Evolutionary conservation across 1,284 basidiomycete genomes (phyloP), one percentile per base, ranked within the genome.

Genomic region (Prillingera fragicola): DNA sequence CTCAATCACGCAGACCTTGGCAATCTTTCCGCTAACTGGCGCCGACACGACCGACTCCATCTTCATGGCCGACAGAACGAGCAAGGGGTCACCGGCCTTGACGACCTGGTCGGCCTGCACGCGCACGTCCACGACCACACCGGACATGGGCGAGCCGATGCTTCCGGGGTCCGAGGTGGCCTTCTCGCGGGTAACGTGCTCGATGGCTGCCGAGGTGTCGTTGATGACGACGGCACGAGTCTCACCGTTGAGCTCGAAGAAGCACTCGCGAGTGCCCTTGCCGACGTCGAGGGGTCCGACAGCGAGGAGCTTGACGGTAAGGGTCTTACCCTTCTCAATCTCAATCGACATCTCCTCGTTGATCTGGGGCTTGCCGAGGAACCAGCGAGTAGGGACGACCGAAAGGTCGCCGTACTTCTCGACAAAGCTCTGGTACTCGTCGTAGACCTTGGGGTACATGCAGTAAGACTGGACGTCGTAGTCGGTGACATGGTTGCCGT

Each of bases 21-120:
- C 89, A 74, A 97, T 79, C 71, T 92, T 90, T 36, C 94, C 94
- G 43, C 87, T 88, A 35, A 96, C 91, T 26, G 94, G 91, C 19
- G 91, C 86, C 21, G 89, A 92, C 35, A 97, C 88, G 48, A 88
- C 83, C 53, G 87, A 90, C 76, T 98, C 94, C 89, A 95, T 92
- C 87, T 91, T 42, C 33, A 44, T 38, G 8, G 39, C 37, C 9
- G 22, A 29, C 23, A 41, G 29, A 18, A 41, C 33, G 51, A 64
- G 63, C 12, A 70, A 52, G 79, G 70, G 52, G 65, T 99, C 95
- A 50, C 95, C 95, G 71, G 90, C 94, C 83, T 87, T 95, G 73
- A 99, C 89, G 65, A 91, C 84, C 53, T 91, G 85, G 38, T 90
- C 91, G 72, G 97, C 92, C 75, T 95, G 90, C 51, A 95, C 92